Evolutionary conservation across 257 asterid species (phyloP).

Genomic region (Leonotis leonurus): DNA sequence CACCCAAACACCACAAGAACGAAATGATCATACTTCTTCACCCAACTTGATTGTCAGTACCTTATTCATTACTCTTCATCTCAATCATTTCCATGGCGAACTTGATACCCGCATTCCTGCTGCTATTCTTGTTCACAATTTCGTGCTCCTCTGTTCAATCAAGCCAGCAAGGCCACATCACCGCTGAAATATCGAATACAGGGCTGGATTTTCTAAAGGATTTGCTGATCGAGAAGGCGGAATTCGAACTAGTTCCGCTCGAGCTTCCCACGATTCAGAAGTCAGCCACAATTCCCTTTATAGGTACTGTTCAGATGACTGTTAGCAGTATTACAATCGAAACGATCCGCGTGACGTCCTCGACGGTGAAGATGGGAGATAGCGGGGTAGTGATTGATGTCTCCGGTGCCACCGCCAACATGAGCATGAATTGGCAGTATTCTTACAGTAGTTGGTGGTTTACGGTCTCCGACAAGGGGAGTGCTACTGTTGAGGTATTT

Average conservation of each 20-base stretch:
- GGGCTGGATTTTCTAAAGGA: constrained; percentile 78
- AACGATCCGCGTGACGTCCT: constrained; percentile 45
- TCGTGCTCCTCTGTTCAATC: constrained; percentile 29
- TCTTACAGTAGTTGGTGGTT: constrained; percentile 55
- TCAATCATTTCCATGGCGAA: constrained; percentile 28
- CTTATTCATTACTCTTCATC: not conserved
- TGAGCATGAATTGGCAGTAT: constrained; percentile 79
- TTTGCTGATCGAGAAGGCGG: constrained; percentile 49
- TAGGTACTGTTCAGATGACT: constrained; percentile 55
- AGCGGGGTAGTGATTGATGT: constrained; percentile 54
- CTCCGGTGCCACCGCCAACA: constrained; percentile 75
- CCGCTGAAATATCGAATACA: constrained; percentile 49
- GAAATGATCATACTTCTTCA: not conserved
- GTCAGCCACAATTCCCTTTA: constrained; percentile 46
- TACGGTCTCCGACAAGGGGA: constrained; percentile 59
- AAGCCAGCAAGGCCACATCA: constrained; percentile 45
- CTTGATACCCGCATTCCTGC: constrained; percentile 9
- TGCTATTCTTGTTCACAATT: constrained; percentile 19
- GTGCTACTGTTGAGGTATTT: constrained; percentile 65
- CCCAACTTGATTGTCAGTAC: not conserved
- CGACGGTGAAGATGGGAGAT: constrained; percentile 63
- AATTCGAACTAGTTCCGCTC: constrained; percentile 61
- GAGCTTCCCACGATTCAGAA: constrained; percentile 58
- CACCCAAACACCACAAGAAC: too few species aligned
- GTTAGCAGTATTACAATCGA: constrained; percentile 46